A percentile compares a stretch with the other conserved stretches of the same genome.
phyloP scores from a whole-genome alignment of 2,329 filamentous ascomycete species.

The Colletotrichum godetiae region DNA sequence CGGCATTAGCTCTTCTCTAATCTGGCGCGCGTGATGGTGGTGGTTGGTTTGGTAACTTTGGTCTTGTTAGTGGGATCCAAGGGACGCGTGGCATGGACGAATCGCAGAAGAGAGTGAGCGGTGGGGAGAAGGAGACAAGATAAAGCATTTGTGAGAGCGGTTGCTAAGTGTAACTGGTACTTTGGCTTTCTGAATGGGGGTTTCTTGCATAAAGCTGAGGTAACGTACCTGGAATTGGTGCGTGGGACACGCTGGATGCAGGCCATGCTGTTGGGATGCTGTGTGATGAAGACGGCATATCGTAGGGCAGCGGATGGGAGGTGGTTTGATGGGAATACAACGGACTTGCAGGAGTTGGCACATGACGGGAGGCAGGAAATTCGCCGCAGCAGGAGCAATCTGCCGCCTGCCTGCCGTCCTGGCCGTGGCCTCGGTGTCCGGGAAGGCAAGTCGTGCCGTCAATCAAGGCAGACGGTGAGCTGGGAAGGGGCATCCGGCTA shows the following conservation, averaged over 20 bases:
- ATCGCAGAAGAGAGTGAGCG: not conserved
- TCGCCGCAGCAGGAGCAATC: not conserved
- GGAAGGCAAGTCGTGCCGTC: not conserved
- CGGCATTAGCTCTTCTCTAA: constrained; percentile 5
- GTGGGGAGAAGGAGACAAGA: not conserved
- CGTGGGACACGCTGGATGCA: not conserved
- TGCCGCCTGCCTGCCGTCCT: not conserved
- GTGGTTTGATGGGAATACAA: not conserved
- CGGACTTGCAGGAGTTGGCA: not conserved
- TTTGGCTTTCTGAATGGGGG: not conserved
- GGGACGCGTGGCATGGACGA: constrained; percentile 8
- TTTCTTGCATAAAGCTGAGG: not conserved
- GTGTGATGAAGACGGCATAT: not conserved
- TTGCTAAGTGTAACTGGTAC: constrained; percentile 5
- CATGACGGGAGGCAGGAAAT: not conserved
- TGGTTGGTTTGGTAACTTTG: not conserved
- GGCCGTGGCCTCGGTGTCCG: not conserved
- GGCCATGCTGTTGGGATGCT: not conserved
- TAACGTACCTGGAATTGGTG: not conserved
- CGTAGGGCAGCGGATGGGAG: not conserved
- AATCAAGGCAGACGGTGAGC: not conserved
- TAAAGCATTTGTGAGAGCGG: not conserved
- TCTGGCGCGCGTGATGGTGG: constrained; percentile 11
- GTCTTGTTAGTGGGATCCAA: not conserved
- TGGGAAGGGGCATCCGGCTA: not conserved